These are phyloP conservation scores for Avicennia marina DNA, from an alignment of 257 asterid species.

Conservation along the genomic window DNA sequence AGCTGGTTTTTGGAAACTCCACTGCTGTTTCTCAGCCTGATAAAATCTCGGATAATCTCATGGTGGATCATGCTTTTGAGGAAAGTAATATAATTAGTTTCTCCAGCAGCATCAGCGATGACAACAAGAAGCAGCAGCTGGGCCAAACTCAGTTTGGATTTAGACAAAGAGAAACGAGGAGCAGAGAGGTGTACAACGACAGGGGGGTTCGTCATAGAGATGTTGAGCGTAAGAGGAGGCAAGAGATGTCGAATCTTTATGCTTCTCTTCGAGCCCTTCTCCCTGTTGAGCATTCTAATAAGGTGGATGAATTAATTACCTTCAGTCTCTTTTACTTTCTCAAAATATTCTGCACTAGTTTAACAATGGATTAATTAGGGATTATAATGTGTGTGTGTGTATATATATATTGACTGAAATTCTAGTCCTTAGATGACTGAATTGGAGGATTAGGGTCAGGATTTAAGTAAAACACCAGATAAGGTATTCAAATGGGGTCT, in stretches of 20 bases:
- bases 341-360: too few relatives aligned
- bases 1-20: too few relatives aligned
- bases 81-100: conserved; percentile 10
- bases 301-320: conserved; percentile 14
- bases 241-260: conserved; percentile 30
- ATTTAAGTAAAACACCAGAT: too few relatives aligned
- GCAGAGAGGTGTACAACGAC: background rate
- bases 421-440: background rate
- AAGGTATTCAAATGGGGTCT: too few relatives aligned
- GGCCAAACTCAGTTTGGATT: background rate
- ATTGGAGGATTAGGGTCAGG: too few relatives aligned
- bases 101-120: background rate
- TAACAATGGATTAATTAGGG: too few relatives aligned
- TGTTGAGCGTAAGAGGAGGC: conserved; percentile 40
- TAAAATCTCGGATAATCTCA: too few relatives aligned
- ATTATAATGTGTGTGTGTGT: too few relatives aligned
- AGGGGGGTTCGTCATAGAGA: conserved; percentile 36
- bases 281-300: conserved; percentile 25
- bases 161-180: background rate
- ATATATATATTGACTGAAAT: too few relatives aligned
- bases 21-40: too few relatives aligned
- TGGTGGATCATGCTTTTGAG: background rate
- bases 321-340: too few relatives aligned
- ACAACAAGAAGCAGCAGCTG: background rate
- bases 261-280: conserved; percentile 40